Evolutionary conservation across 352 stramenopile species (phyloP), one percentile per base, ranked within the genome.

Genomic region (Phytophthora boehmeriae): DNA sequence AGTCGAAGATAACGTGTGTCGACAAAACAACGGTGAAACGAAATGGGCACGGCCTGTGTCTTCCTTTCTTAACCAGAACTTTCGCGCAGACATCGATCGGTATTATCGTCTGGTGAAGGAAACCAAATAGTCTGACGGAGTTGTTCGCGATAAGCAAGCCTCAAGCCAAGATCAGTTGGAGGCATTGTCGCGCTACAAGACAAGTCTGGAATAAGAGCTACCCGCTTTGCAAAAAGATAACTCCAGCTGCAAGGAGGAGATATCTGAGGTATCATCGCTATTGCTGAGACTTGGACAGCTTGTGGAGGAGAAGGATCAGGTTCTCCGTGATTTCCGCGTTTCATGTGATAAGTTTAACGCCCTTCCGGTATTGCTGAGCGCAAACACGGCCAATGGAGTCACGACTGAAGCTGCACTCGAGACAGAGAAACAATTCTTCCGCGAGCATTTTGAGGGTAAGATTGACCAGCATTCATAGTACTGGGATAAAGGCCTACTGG

Each of bases 41-140:
- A 69, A 71, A n/a, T 93, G 84, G 84, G 32, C 63, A 27, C 75
- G 81, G 0, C 79, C 84, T 8, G n/a, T 72, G 39, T 93, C 83
- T 10, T 63, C 66, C 2, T 60, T 66, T 5, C 54, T 93, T 8
- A 88, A 85, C 54, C 67, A 82, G 32, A 75, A 69, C 41, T 90
- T 93, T 54, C 73, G 70, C 28, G 54, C 71, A 14, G 84, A 93
- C 54, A 73, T 91, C 50, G 82, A 90, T 59, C 81, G 84, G 16
- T 93, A 88, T 59, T 89, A 84, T 51, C 78, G 82, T 5, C 63
- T 93, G 14, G 66, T 91, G 6, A 84, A 83, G 32, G 79, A 93
- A 35, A 80, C 78, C 8, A 89, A 88, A 51, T 73, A 73, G 42
- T 90, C 82, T 16, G 84, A 93, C 52, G 63, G 75, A n/a, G 68